A percentile compares a stretch with the other conserved stretches of the same genome.
Evolutionary conservation across 176 grass and related monocot genomes (phyloP).

Genomic region (Oropetium thomaeum): DNA sequence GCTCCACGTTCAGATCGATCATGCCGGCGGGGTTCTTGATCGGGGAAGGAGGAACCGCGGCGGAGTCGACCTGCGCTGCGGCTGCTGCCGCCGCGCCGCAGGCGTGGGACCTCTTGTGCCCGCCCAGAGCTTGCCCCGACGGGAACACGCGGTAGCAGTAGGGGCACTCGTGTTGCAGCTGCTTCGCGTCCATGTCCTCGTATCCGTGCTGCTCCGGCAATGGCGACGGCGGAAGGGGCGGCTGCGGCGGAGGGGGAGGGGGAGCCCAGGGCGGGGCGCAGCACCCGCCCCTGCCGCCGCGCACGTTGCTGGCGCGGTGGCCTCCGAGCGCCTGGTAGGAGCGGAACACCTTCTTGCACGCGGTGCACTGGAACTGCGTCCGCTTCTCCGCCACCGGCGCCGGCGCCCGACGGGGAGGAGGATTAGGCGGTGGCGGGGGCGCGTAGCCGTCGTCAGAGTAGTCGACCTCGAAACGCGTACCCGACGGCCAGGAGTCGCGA

Average conservation of each 20-base stretch:
- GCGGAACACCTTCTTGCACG: constrained; percentile 67
- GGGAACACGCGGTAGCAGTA: constrained; percentile 63
- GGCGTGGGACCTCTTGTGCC: constrained; percentile 67
- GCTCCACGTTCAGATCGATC: constrained; percentile 70
- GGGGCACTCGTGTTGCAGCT: constrained; percentile 43
- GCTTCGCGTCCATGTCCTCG: constrained; percentile 29
- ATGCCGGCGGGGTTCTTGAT: constrained; percentile 28
- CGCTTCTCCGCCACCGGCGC: constrained; percentile 27
- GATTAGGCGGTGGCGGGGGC: not conserved
- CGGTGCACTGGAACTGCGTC: constrained; percentile 48
- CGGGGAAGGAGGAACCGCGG: not conserved
- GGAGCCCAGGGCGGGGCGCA: constrained; percentile 22
- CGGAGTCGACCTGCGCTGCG: not conserved
- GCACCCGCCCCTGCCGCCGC: constrained; percentile 38
- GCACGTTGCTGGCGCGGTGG: constrained; percentile 64
- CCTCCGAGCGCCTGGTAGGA: constrained; percentile 76
- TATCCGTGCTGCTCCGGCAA: constrained; percentile 21
- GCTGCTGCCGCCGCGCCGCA: constrained; percentile 25
- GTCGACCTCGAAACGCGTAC: not conserved
- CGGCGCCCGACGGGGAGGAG: not conserved
- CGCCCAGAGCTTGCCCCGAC: constrained; percentile 76
- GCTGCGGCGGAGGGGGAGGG: not conserved
- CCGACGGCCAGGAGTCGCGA: constrained; percentile 49
- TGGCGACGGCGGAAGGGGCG: constrained; percentile 14
- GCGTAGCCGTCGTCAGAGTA: constrained; percentile 32